Evolutionary conservation across 805 yeast species (phyloP).

Genomic region (Ogataea methanolica): DNA sequence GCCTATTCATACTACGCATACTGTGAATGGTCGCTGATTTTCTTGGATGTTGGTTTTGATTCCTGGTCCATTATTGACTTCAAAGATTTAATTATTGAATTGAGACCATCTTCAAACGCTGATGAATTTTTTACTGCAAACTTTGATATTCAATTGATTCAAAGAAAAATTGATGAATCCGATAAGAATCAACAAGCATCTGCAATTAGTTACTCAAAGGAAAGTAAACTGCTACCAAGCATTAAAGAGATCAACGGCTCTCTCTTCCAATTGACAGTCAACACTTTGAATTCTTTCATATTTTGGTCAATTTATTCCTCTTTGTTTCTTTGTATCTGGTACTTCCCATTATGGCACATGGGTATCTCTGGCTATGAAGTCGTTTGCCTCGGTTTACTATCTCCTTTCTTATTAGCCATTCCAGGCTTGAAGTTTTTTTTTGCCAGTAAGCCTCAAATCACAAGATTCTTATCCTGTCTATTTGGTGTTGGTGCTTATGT

Average conservation of each 20-base stretch:
- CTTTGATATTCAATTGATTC: constrained; percentile 17
- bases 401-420: constrained; percentile 38
- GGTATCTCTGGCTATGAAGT: constrained; percentile 95
- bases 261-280: constrained; percentile 35
- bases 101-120: constrained; percentile 23
- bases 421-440: constrained; percentile 35
- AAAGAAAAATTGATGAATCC: neutral
- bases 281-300: constrained; percentile 61
- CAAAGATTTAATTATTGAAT: constrained; percentile 47
- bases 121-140: constrained; percentile 24
- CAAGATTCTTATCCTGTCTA: constrained; percentile 51
- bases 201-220: neutral
- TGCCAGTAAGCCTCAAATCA: constrained; percentile 42
- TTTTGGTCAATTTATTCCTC: constrained; percentile 86
- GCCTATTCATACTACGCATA: constrained; percentile 94
- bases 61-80: constrained; percentile 74
- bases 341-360: constrained; percentile 97
- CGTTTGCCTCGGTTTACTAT: constrained; percentile 48
- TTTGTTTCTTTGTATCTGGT: constrained; percentile 85
- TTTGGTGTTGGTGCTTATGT: constrained; percentile 75
- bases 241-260: constrained; percentile 18
- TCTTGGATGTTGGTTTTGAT: constrained; percentile 83
- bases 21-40: constrained; percentile 87
- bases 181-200: neutral
- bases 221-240: constrained; percentile 17